phyloP scores from a whole-genome alignment of 331 rosid species.

The Spiraea crenata region DNA sequence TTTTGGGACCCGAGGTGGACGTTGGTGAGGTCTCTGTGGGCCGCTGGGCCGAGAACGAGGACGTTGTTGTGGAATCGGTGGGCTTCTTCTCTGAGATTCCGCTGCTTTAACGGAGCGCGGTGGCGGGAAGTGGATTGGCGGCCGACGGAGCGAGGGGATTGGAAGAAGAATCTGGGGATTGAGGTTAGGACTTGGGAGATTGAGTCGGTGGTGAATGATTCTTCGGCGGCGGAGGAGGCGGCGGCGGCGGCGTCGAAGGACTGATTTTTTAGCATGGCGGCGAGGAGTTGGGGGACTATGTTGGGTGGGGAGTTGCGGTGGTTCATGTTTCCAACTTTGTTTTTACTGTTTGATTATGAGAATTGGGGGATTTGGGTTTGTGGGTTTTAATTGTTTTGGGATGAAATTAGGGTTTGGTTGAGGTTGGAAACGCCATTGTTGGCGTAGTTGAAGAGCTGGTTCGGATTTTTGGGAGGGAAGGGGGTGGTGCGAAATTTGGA shows the following conservation, averaged over 20 bases:
- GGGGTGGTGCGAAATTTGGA: not conserved
- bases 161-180: conserved; percentile 68
- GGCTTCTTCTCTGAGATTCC: conserved; percentile 47
- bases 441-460: not conserved
- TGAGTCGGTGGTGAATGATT: conserved; percentile 45
- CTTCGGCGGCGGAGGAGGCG: conserved; percentile 18
- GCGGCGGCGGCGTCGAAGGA: conserved; percentile 41
- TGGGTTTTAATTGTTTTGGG: not conserved
- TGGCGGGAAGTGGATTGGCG: conserved; percentile 58
- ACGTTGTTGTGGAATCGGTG: conserved; percentile 30
- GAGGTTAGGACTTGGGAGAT: conserved; percentile 57
- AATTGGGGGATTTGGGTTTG: not conserved
- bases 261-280: conserved; percentile 51
- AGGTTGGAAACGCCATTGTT: not conserved
- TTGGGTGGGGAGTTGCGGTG: conserved; percentile 20
- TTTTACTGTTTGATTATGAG: not conserved
- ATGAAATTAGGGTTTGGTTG: not conserved
- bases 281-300: conserved; percentile 55
- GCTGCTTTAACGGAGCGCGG: conserved; percentile 69
- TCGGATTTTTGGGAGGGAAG: conserved; percentile 5
- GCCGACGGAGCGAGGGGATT: conserved; percentile 67
- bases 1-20: conserved; percentile 51
- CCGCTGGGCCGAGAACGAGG: conserved; percentile 78
- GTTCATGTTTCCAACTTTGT: conserved; percentile 16
- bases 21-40: conserved; percentile 46